A percentile compares a stretch with the other conserved stretches of the same genome.
Evolutionary conservation across 768 basidiomycete genomes (phyloP).

Genomic region (Pleurotus sapidus): DNA sequence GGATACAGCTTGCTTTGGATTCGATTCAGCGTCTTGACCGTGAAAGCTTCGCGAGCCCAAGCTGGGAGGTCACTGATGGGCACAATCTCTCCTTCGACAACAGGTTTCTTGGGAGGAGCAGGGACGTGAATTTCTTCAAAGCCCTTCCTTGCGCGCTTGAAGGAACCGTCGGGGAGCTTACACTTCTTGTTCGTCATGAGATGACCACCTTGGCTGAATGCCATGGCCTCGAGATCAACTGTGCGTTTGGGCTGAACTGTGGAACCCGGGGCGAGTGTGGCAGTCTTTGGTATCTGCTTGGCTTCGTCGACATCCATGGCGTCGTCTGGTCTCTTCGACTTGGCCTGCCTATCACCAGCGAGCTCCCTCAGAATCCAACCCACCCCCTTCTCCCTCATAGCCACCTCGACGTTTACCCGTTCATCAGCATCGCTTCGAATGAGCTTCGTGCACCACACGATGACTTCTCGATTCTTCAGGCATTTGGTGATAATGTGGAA

Average conservation of each 20-base stretch:
- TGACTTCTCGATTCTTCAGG: slow-evolving; percentile 91
- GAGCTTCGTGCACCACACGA: slow-evolving; percentile 98
- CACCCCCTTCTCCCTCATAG: slow-evolving; percentile 96
- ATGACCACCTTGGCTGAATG: slow-evolving; percentile 95
- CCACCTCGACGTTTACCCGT: slow-evolving; percentile 90
- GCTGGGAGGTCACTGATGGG: slow-evolving; percentile 69
- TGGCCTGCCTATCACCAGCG: slow-evolving; percentile 73
- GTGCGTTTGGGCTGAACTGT: slow-evolving; percentile 80
- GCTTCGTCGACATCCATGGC: slow-evolving; percentile 80
- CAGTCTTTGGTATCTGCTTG: slow-evolving; percentile 73
- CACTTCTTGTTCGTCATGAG: slow-evolving; percentile 99
- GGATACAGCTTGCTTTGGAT: slow-evolving; percentile 94
- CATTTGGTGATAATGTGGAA: slow-evolving; percentile 89
- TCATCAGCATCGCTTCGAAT: slow-evolving; percentile 88
- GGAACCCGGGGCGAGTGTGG: slow-evolving; percentile 84
- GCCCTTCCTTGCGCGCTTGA: slow-evolving; percentile 94
- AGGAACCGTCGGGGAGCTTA: slow-evolving; percentile 95
- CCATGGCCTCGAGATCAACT: slow-evolving; percentile 90
- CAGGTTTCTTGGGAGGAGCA: slow-evolving; percentile 77
- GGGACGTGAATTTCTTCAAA: slow-evolving; percentile 99
- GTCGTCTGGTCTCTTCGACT: slow-evolving; percentile 36
- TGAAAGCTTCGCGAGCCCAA: slow-evolving; percentile 90
- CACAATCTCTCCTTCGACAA: slow-evolving; percentile 64
- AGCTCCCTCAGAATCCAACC: slow-evolving; percentile 95
- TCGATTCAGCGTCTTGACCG: slow-evolving; percentile 78